phyloP scores from a whole-genome alignment of 352 stramenopile genomes.

The Pythium aphanidermatum region DNA sequence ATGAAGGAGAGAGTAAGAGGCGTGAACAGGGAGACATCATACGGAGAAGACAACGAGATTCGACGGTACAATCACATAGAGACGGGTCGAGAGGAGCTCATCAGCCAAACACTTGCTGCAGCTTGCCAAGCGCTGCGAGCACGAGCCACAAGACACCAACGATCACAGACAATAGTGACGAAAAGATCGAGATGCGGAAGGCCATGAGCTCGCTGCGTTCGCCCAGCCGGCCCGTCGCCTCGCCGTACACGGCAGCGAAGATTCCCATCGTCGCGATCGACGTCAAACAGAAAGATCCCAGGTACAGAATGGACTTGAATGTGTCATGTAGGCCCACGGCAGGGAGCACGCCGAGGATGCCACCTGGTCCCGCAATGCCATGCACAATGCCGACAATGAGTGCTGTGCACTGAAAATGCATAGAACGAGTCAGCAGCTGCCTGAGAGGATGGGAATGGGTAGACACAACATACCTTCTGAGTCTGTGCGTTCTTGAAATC shows the following conservation, averaged over 20 bases:
- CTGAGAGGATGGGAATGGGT: not conserved
- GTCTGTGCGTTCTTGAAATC: conserved; percentile 69
- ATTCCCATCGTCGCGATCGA: conserved; percentile 88
- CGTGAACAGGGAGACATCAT: too few relatives aligned
- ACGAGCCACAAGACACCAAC: conserved; percentile 82
- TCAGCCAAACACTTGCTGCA: conserved; percentile 79
- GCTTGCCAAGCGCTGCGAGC: conserved; percentile 61
- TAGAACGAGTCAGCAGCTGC: not conserved
- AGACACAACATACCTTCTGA: conserved; percentile 46
- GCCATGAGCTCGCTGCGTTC: conserved; percentile 69
- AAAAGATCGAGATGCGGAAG: conserved; percentile 79
- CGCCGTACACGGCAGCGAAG: conserved; percentile 84
- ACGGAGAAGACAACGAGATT: not conserved
- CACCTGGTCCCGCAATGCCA: conserved; percentile 75
- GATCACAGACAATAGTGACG: conserved; percentile 76
- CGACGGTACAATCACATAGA: too few relatives aligned
- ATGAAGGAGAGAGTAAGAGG: too few relatives aligned
- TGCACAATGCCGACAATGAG: conserved; percentile 87
- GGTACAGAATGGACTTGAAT: conserved; percentile 77
- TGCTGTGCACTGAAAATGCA: conserved; percentile 51
- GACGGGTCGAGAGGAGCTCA: too few relatives aligned
- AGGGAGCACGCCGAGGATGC: conserved; percentile 86
- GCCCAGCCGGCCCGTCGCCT: conserved; percentile 55
- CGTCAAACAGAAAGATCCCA: conserved; percentile 86
- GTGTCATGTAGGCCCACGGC: conserved; percentile 84